phyloP scores from a whole-genome alignment of 768 basidiomycete species.

The Suillus subaureus region DNA sequence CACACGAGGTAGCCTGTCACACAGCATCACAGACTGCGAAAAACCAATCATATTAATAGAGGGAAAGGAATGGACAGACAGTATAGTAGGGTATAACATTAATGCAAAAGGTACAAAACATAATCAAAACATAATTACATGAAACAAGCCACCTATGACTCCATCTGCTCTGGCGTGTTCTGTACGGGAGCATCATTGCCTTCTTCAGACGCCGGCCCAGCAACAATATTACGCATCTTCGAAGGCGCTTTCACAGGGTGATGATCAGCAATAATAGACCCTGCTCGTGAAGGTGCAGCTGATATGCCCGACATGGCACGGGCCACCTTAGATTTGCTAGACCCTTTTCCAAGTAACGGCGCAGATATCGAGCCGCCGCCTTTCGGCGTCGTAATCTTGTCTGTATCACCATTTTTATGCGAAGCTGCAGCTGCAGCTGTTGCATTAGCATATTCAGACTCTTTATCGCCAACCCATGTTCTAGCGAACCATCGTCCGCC shows the following conservation, averaged over 20 bases:
- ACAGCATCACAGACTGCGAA: neutral
- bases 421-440: slow-evolving; percentile 30
- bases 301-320: slow-evolving; percentile 42
- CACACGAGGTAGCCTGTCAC: neutral
- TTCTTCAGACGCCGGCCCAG: slow-evolving; percentile 52
- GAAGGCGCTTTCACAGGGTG: slow-evolving; percentile 54
- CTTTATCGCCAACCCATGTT: slow-evolving; percentile 85
- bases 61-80: neutral
- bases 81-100: neutral
- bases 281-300: slow-evolving; percentile 59
- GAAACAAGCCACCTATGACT: slow-evolving; percentile 15
- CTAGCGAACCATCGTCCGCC: slow-evolving; percentile 81
- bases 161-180: slow-evolving; percentile 21
- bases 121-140: slow-evolving; percentile 8
- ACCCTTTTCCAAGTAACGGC: slow-evolving; percentile 41
- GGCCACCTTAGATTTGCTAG: slow-evolving; percentile 42
- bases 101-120: slow-evolving; percentile 6
- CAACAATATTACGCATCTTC: slow-evolving; percentile 67
- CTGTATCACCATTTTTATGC: slow-evolving; percentile 30
- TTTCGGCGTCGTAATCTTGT: slow-evolving; percentile 37
- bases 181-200: slow-evolving; percentile 45
- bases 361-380: slow-evolving; percentile 50
- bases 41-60: neutral
- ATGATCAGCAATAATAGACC: slow-evolving; percentile 52
- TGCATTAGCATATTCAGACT: slow-evolving; percentile 60